Conservation (phyloP, 805 yeast genomes). For the Brettanomyces anomalus region DNA sequence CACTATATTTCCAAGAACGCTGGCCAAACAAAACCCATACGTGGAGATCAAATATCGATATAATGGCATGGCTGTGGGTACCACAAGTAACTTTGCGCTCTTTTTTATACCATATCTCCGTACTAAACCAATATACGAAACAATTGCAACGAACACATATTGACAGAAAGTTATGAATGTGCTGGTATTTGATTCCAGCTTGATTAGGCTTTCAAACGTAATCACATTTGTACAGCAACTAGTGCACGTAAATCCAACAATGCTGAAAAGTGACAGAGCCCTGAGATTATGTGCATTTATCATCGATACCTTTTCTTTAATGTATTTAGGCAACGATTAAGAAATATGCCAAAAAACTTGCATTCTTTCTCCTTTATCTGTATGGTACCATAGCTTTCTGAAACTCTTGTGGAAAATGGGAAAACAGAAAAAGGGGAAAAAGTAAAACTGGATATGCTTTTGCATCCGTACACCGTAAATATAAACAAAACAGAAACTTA, state of each 20-base stretch:
- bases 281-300: background rate
- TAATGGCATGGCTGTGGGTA: conserved; percentile 31
- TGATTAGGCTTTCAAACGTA: conserved; percentile 47
- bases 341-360: too few species aligned
- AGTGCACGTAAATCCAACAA: conserved; percentile 39
- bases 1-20: conserved; percentile 49
- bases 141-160: conserved; percentile 42
- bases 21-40: conserved; percentile 38
- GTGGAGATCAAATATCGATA: conserved; percentile 38
- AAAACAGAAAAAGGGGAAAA: too few species aligned
- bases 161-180: conserved; percentile 50
- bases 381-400: too few species aligned
- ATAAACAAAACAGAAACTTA: too few species aligned
- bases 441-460: too few species aligned
- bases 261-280: background rate
- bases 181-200: conserved; percentile 29
- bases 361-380: too few species aligned
- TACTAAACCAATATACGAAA: conserved; percentile 28
- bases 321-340: too few species aligned
- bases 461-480: too few species aligned
- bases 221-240: conserved; percentile 71
- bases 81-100: conserved; percentile 17
- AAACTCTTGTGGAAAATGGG: too few species aligned
- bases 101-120: conserved; percentile 16
- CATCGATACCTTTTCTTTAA: too few species aligned